Base-by-base conservation (phyloP, 192 early-diverging fungal species). In the Phlyctochytrium planicorne region DNA sequence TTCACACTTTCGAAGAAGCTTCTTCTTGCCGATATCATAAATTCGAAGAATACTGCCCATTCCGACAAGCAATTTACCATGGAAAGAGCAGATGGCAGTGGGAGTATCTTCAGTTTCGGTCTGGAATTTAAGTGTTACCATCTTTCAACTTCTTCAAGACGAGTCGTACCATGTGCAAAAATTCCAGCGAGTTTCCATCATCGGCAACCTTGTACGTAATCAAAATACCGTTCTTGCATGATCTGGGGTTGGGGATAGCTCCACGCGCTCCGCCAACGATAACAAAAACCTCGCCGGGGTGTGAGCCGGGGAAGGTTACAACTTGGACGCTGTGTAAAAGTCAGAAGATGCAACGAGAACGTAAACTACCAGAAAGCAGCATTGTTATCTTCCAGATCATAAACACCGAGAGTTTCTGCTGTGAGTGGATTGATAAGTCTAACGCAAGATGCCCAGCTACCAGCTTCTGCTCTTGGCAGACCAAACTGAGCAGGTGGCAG, bases 1-100 rank as follows among this genome's bases (percentile, higher is more conserved):
- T 82, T 97, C 96, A 61, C 92, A 93, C 65, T 97, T 96, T 61
- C 89, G 75, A 30, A 99, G 87, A 72, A 99, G 73, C 73, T 91
- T 92, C 70, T 89, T 88, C 70, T 89, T 90, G 20, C 97, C 97
- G 30, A 96, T 61, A 70, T 94, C 96, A 68, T 97, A 99, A 52
- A 99, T 91, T 4, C 95, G 86, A 31, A 99, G 78, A 0, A 84
- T 80, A 72, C 88, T 87, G 31, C 96, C 96, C 67, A 94, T 78
- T 29, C 91, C 94, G n/a, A 93, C 97, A 34, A 96, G 73, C 34
- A 97, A 76, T 27, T 88, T 77, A 17, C 96, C 96, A 70, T 92
- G 90, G 83, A 99, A 98, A 24, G 84, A 74, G 33, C 88, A 76
- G 30, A 99, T 66, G 2, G 93, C 92, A 53, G 89, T 80, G 12